Evolutionary conservation across 768 basidiomycete species (phyloP), one percentile per base, ranked within the genome.

Genomic region (Cystobasidiopsis lactophilus): DNA sequence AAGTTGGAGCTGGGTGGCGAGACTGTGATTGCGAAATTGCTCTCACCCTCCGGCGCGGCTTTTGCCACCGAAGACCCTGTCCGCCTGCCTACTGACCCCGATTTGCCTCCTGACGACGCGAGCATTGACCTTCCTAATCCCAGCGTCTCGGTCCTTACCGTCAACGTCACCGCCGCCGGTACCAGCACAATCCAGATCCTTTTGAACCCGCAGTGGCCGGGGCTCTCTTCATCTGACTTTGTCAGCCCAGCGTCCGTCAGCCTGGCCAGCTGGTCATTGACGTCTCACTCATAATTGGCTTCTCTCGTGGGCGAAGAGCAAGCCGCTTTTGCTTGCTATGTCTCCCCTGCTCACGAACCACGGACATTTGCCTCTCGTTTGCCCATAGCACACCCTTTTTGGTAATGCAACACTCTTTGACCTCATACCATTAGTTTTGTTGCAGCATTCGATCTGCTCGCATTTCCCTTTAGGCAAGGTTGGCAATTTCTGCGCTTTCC

Each of bases 141-240:
- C 0, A 77, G 75, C 24, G 82, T 88, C 54, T 78, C 74, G 14
- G 88, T 95, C 21, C 69, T 98, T 50, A 72, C 72, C 53, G 78
- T 98, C 64, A 72, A 69, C 58, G 46, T 68, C 13, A 67, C 79
- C 4, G 71, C 74, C 26, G 76, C 78, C 18, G 85, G 85, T 18
- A 68, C 69, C 44, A 79, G 82, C 67, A 80, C 70, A 16, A 54
- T 61, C 39, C 45, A 47, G 24, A 79, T 95, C 49, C 65, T 96
- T 64, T 81, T 96, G 70, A 86, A 76, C 66, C 93, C 91, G 18
- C 82, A 91, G 62, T 95, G 88, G 86, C 66, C 71, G 14, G 59
- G 59, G 56, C 27, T 52, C 35, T 18, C 35, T 4, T 49, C 75
- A 43, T 71, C 70, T 59, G 67, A 68, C 60, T 79, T 76, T 66